Evolutionary conservation across 2,329 filamentous ascomycete genomes (phyloP).

Genomic region (Pestalotiopsis sp.): DNA sequence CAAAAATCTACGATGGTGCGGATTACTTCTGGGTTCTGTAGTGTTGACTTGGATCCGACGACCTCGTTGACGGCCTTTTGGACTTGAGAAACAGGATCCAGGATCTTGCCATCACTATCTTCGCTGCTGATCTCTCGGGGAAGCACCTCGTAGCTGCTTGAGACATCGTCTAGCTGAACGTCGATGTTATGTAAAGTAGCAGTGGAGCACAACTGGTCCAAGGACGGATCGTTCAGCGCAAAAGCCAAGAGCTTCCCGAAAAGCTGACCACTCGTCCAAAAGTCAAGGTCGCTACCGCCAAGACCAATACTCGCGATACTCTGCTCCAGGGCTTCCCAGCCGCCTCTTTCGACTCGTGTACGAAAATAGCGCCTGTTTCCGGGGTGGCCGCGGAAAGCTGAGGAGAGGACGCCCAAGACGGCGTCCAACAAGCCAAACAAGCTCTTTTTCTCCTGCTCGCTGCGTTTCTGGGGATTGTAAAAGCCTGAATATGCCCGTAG

Average conservation of each 20-base stretch:
- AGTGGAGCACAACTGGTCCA: conserved; percentile 69
- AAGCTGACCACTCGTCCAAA: conserved; percentile 70
- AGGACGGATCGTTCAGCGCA: conserved; percentile 75
- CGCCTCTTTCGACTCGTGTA: conserved; percentile 72
- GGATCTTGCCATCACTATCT: not conserved
- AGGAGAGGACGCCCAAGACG: conserved; percentile 74
- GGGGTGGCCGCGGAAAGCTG: conserved; percentile 74
- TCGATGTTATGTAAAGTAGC: conserved; percentile 33
- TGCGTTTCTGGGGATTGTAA: conserved; percentile 69
- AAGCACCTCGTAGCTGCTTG: conserved; percentile 21
- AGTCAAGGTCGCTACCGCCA: conserved; percentile 67
- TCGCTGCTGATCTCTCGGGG: conserved; percentile 15
- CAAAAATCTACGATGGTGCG: conserved; percentile 65
- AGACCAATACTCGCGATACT: conserved; percentile 69
- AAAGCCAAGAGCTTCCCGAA: conserved; percentile 85
- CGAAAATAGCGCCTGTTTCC: conserved; percentile 90
- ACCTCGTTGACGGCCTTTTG: conserved; percentile 47
- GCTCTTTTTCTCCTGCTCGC: conserved; percentile 62
- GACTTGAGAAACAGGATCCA: conserved; percentile 26
- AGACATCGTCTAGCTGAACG: conserved; percentile 16
- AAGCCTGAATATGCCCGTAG: conserved; percentile 73
- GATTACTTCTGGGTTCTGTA: conserved; percentile 66
- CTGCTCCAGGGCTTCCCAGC: conserved; percentile 78
- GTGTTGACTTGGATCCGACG: conserved; percentile 51
- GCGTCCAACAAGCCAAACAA: conserved; percentile 72